Evolutionary conservation across 164 flowering plant species (phyloP).

Genomic region (Umbilicus rupestris): DNA sequence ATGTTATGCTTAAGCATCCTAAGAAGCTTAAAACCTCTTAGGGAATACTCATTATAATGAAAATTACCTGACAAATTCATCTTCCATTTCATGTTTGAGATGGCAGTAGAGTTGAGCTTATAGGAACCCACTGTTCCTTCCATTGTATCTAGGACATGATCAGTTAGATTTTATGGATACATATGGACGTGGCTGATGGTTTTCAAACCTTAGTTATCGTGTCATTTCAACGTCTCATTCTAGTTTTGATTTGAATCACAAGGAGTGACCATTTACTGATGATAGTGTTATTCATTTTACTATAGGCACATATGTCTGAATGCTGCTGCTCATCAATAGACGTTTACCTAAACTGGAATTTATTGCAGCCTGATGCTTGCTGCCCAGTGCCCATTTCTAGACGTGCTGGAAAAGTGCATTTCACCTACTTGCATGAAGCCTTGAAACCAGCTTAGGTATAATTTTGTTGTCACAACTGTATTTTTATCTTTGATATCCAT

Average conservation of each 20-base stretch:
- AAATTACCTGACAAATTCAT: neutral
- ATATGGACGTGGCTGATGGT: neutral
- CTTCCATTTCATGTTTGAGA: neutral
- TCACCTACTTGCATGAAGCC: neutral
- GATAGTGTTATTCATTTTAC: neutral
- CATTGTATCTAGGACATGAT: too few species aligned
- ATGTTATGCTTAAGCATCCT: neutral
- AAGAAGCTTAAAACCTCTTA: neutral
- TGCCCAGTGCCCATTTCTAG: neutral
- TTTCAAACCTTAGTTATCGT: neutral
- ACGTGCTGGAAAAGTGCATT: neutral
- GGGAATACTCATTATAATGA: neutral
- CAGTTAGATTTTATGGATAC: neutral
- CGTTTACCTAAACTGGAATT: conserved; percentile 7
- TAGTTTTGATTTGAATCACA: neutral
- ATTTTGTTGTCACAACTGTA: neutral
- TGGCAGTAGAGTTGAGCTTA: neutral
- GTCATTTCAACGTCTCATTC: neutral
- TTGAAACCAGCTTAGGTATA: neutral
- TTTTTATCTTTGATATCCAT: too few species aligned
- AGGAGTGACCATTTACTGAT: neutral
- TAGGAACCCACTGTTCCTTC: too few species aligned
- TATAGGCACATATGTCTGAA: neutral
- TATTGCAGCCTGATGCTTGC: neutral
- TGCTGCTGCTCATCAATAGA: neutral